Evolutionary conservation across 352 stramenopile genomes (phyloP), one percentile per base, ranked within the genome.

Genomic region (Lagenidium sp.): DNA sequence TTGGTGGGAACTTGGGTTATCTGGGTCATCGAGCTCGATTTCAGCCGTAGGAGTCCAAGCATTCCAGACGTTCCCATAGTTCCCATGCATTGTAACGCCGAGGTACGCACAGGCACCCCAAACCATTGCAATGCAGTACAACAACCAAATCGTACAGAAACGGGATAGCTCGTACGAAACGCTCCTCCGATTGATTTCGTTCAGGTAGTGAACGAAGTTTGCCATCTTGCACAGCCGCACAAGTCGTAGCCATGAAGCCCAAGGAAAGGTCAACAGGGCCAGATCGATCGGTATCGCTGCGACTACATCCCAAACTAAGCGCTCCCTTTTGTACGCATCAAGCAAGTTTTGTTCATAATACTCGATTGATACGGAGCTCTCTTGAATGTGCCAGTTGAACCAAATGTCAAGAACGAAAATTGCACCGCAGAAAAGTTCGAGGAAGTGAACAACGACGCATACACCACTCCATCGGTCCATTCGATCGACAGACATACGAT

Each of bases 341-440:
- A 44, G 54, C 1, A 74, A 43, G 15, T 73, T 61, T 31, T 68
- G 57, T 29, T 84, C 71, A 45, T 74, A 81, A 1, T 80, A 49
- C 32, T 84, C 71, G 18, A 72, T 62, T 8, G 71, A 71, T 4
- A 65, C 24, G 1, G 60, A 43, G 25, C 52, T 68, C 25, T 77
- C 57, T 32, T 62, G 57, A 5, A 84, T 48, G 21, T 59, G 53
- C 53, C 63, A 71, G 20, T 84, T 78, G 44, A 84, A 47, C 65
- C 65, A 81, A 19, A 82, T 50, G 31, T 82, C 68, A 5, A 74
- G 11, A 3, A 47, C 22, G 22, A 77, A 81, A 22, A 82, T 20
- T 2, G 60, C 4, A 18, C 68, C 62, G 34, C 56, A 64, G n/a
- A 57, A 41, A 2, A 74, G 42, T 19, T 82, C 65, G 18, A 68